A percentile compares a stretch with the other conserved stretches of the same genome.
Evolutionary conservation across 164 flowering plant genomes (phyloP).

Genomic region (Hamamelis virginiana): DNA sequence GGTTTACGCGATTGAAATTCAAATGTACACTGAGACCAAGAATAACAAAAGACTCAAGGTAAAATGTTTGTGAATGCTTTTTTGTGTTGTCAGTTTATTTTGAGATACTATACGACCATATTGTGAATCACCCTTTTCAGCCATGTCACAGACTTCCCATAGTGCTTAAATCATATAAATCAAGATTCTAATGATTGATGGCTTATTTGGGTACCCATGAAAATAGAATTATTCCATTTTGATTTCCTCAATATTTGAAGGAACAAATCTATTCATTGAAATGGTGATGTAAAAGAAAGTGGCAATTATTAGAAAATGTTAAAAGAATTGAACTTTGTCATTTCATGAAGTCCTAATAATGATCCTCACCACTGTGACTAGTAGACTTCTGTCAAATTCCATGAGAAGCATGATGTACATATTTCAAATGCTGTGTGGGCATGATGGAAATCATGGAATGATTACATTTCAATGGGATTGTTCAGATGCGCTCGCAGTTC

Average conservation of each 20-base stretch:
- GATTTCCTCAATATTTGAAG: neutral
- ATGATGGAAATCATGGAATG: no score
- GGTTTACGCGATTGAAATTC: conserved; percentile 98
- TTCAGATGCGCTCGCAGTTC: no score
- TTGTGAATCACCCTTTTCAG: neutral
- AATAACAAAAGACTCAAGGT: conserved; percentile 99
- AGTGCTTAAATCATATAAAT: neutral
- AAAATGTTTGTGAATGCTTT: neutral
- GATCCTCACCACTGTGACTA: no score
- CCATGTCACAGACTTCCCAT: neutral
- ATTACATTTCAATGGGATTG: no score
- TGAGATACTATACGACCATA: neutral
- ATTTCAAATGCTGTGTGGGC: no score
- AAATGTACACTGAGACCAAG: conserved; percentile 98
- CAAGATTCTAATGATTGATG: neutral
- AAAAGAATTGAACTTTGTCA: no score
- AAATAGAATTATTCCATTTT: neutral
- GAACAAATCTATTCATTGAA: neutral
- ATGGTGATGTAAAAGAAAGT: neutral
- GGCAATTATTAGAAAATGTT: no score
- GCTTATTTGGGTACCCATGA: neutral
- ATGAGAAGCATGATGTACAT: no score
- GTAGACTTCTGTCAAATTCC: no score
- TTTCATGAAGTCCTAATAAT: no score
- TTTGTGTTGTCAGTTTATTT: neutral